These are phyloP conservation scores for Solanum okadae DNA, from an alignment of 257 asterid species.

Conservation along the genomic window DNA sequence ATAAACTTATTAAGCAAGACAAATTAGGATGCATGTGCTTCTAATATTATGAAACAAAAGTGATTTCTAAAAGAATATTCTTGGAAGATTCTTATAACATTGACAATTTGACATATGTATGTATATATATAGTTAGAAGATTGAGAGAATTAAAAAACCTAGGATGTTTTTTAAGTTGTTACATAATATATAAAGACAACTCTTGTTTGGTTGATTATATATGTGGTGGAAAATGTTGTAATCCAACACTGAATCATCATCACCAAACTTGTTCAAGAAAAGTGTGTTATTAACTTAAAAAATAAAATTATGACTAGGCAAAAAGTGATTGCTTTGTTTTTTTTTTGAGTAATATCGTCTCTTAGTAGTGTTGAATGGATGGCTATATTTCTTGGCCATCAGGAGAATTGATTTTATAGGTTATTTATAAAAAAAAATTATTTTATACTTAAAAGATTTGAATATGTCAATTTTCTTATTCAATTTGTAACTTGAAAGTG, in stretches of 20 bases:
- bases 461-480: background rate
- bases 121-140: background rate
- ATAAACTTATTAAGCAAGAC: background rate
- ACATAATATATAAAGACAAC: background rate
- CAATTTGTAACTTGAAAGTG: background rate
- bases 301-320: background rate
- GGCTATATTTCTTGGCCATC: background rate
- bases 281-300: background rate
- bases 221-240: background rate
- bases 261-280: background rate
- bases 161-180: background rate
- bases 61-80: background rate
- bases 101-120: background rate
- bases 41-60: background rate
- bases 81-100: background rate
- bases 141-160: background rate
- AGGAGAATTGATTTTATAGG: background rate
- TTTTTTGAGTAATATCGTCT: background rate
- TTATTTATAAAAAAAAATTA: background rate
- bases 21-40: background rate
- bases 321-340: background rate
- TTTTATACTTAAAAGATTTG: background rate
- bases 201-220: background rate
- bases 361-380: background rate
- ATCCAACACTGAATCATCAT: background rate